Base-by-base conservation (phyloP, 2,329 filamentous ascomycete species). In the Penicillium olsonii region DNA sequence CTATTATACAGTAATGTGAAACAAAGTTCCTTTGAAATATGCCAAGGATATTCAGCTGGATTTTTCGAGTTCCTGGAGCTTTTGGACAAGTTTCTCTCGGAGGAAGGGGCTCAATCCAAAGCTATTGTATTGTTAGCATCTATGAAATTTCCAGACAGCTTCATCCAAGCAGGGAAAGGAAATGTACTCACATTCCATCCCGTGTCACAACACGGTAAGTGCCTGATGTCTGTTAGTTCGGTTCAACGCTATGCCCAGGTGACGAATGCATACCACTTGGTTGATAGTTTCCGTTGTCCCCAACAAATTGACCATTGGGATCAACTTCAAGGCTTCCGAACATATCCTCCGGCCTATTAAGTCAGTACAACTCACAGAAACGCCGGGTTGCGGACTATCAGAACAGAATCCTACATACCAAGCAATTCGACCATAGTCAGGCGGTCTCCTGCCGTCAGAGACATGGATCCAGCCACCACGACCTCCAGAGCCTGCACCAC, bases 261-360 rank as follows among this genome's bases (percentile, higher is more conserved):
- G 12, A 9, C 3, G 3, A 27, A 45, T 34, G 26, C 63, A 49
- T 71, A 73, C 81, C 83, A 64, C 79, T 82, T 24, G 76, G 68
- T 66, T 85, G 82, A 70, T 84, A 85, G 42, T 78, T 77, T 10
- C 83, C 83, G 56, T 75, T 71, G 0, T 71, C 75, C 37, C 77
- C 79, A 15, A 80, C 76, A 65, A 85, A 84, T n/a, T 72, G 68
- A 2, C 83, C 83, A 15, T 75, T 55, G 0, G 73, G 75, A 67
- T 85, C 82, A 4, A 86, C 79, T 65, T 86, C 83, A 19, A 86
- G 62, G 57, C 82, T 85, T 12, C 83, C 83, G 61, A 86, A 82
- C 42, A 86, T 86, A 67, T 86, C 83, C 63, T 86, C 83, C 0
- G 83, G 83, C 65, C 75, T 76, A 18, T 18, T 12, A 3, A 17